These are phyloP conservation scores for Vitellaria paradoxa DNA, from an alignment of 179 eudicot genomes.

Conservation along the genomic window DNA sequence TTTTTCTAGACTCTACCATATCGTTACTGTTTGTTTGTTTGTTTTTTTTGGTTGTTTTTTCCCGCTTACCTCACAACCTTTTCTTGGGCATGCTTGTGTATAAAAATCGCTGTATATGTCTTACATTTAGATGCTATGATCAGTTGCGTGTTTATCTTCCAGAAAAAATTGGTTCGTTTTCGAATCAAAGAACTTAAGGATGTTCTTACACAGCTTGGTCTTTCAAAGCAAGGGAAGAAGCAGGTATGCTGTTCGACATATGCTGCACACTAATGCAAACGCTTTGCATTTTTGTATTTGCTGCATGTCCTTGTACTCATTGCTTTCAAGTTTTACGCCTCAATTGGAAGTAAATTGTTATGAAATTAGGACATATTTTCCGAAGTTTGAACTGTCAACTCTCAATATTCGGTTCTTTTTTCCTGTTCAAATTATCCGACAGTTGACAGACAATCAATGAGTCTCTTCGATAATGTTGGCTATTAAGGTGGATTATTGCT, in stretches of 20 bases:
- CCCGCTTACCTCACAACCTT: not conserved
- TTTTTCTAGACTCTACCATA: not conserved
- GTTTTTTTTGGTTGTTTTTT: not conserved
- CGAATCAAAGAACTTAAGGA: conserved; percentile 36
- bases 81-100: not conserved
- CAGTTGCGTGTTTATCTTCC: not conserved
- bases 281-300: not conserved
- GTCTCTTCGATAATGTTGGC: not conserved
- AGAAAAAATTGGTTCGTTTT: conserved; percentile 29
- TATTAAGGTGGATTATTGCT: not conserved
- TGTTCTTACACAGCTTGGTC: conserved; percentile 30
- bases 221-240: conserved; percentile 37
- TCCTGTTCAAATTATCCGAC: not conserved
- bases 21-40: not conserved
- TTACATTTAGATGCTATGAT: not conserved
- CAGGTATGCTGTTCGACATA: conserved; percentile 22
- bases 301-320: not conserved
- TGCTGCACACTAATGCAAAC: not conserved
- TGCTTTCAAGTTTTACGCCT: not conserved
- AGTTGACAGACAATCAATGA: not conserved
- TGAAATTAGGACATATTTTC: not conserved
- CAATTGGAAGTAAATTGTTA: not conserved
- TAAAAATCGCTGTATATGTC: not conserved
- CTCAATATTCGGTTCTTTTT: not conserved
- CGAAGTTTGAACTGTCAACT: conserved; percentile 2